These are phyloP conservation scores for Pseudohalonectria lignicola DNA, from an alignment of 2,329 filamentous ascomycete species.

Conservation along the genomic window DNA sequence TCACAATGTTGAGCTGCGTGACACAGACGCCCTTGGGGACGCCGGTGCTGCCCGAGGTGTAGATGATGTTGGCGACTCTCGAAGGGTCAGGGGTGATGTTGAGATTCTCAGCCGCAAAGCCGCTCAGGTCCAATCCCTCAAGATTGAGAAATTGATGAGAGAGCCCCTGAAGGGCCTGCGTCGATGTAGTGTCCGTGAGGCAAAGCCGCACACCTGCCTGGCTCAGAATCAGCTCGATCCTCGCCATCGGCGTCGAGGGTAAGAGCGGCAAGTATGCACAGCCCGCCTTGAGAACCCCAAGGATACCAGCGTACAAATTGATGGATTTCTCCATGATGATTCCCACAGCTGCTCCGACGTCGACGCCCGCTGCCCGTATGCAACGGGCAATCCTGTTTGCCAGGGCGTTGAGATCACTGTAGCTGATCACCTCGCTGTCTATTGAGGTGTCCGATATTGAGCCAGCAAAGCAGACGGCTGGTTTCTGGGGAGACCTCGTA, in stretches of 20 bases:
- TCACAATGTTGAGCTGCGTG: constrained; percentile 63
- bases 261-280: constrained; percentile 72
- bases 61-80: constrained; percentile 64
- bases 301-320: constrained; percentile 60
- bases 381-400: constrained; percentile 54
- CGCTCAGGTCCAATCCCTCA: constrained; percentile 9
- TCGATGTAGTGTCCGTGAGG: constrained; percentile 25
- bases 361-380: constrained; percentile 34
- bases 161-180: not conserved
- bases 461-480: constrained; percentile 55
- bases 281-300: constrained; percentile 65
- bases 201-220: constrained; percentile 43
- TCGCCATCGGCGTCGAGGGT: constrained; percentile 54
- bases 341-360: constrained; percentile 50
- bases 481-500: constrained; percentile 31
- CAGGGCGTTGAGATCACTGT: constrained; percentile 47
- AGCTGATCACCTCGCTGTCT: constrained; percentile 42
- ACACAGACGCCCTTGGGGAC: constrained; percentile 70
- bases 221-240: constrained; percentile 49
- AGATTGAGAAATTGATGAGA: constrained; percentile 24
- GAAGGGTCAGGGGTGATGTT: constrained; percentile 26
- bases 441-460: constrained; percentile 26
- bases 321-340: constrained; percentile 70
- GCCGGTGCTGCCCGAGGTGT: constrained; percentile 76
- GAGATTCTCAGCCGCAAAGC: constrained; percentile 15